phyloP scores from a whole-genome alignment of 2,329 filamentous ascomycete species.

The Chaetomiaceae sp. region DNA sequence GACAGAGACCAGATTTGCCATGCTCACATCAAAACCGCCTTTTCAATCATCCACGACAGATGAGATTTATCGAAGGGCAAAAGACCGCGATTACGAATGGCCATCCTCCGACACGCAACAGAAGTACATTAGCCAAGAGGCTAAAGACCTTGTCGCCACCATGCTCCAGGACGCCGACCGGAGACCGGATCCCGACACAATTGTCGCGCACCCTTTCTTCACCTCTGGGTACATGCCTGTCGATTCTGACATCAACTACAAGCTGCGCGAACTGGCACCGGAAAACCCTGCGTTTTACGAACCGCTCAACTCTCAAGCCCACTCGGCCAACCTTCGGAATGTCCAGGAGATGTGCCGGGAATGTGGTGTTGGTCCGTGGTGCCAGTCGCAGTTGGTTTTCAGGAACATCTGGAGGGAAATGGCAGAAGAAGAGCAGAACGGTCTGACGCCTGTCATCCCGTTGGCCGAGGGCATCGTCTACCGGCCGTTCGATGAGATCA shows the following conservation, averaged over 20 bases:
- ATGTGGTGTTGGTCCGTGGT: constrained; percentile 57
- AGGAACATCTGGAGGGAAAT: constrained; percentile 62
- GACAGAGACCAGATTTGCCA: constrained; percentile 65
- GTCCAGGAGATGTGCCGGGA: constrained; percentile 54
- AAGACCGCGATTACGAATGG: constrained; percentile 75
- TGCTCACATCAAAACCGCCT: constrained; percentile 92
- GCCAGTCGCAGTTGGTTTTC: constrained; percentile 42
- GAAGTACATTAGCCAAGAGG: constrained; percentile 68
- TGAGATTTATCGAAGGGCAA: constrained; percentile 72
- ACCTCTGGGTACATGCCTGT: constrained; percentile 68
- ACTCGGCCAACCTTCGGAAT: constrained; percentile 46
- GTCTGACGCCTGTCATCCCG: constrained; percentile 59
- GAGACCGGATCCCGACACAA: constrained; percentile 70
- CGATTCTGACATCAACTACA: constrained; percentile 53
- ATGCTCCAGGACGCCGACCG: constrained; percentile 72
- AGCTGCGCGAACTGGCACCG: constrained; percentile 54
- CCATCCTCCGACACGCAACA: constrained; percentile 61
- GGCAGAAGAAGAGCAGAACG: constrained; percentile 63
- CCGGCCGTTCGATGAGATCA: constrained; percentile 58
- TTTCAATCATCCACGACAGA: constrained; percentile 90
- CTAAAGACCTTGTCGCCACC: constrained; percentile 72
- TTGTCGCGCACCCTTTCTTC: constrained; percentile 78
- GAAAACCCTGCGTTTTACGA: constrained; percentile 56
- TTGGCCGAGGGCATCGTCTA: constrained; percentile 60
- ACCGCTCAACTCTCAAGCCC: constrained; percentile 41